Conservation (phyloP, 2,329 filamentous ascomycete genomes). For the Aulographum hederae region DNA sequence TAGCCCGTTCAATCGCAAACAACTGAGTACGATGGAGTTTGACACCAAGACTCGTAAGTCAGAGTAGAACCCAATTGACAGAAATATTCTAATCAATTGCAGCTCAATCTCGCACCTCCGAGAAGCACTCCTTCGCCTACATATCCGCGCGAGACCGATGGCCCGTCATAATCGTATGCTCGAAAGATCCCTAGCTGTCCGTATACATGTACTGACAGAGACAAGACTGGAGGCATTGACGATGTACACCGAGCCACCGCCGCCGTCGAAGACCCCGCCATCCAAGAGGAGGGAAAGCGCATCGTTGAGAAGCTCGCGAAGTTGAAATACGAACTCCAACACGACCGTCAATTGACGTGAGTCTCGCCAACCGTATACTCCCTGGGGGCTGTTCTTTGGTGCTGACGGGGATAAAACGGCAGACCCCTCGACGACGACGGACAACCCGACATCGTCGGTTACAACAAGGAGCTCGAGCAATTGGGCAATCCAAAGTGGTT, state of each 20-base stretch:
- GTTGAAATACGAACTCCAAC: constrained; percentile 90
- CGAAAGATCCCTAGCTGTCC: too few species aligned
- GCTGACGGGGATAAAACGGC: neutral
- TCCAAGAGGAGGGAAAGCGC: constrained; percentile 63
- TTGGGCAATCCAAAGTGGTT: constrained; percentile 61
- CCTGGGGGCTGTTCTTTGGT: neutral
- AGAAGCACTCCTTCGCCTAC: constrained; percentile 74
- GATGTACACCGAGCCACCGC: constrained; percentile 67
- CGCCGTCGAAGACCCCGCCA: constrained; percentile 40
- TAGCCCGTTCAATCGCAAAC: too few species aligned
- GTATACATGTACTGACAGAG: neutral
- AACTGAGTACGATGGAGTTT: constrained; percentile 55
- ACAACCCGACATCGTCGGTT: constrained; percentile 53
- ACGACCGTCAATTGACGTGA: constrained; percentile 64
- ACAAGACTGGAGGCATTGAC: constrained; percentile 84
- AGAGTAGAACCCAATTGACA: too few species aligned
- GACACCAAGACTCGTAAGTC: constrained; percentile 55
- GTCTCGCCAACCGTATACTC: too few species aligned
- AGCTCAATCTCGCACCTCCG: constrained; percentile 65
- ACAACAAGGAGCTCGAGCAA: constrained; percentile 70
- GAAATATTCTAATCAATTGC: too few species aligned
- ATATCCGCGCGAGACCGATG: constrained; percentile 72
- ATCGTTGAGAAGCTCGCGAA: constrained; percentile 63
- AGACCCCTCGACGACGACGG: constrained; percentile 66
- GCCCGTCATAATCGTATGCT: constrained; percentile 73